These are phyloP conservation scores for Podaxis rugospora DNA, from an alignment of 768 basidiomycete species.

Conservation along the genomic window DNA sequence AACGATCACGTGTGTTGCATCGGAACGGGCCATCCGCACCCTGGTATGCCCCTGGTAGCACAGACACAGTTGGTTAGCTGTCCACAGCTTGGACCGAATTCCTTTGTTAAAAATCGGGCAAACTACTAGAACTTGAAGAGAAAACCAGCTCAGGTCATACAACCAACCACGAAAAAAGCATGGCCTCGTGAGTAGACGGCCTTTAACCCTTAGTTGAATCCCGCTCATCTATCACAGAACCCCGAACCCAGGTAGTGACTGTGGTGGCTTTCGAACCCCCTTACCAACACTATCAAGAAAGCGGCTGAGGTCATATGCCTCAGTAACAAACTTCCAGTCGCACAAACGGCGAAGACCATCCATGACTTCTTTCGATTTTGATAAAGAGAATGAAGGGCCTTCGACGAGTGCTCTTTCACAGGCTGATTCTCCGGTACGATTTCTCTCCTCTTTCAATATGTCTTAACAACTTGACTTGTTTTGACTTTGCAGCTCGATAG, in stretches of 20 bases:
- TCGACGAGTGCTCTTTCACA: slow-evolving; percentile 3
- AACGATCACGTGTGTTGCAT: slow-evolving; percentile 3
- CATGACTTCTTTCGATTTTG: slow-evolving; percentile 15
- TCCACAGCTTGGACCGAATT: not conserved
- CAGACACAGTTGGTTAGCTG: not conserved
- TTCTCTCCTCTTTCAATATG: not conserved
- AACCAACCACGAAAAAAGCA: not conserved
- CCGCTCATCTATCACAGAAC: not conserved
- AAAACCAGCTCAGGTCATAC: too few species aligned
- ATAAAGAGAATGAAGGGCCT: slow-evolving; percentile 8
- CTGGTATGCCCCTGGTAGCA: not conserved
- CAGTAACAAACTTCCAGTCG: slow-evolving; percentile 21
- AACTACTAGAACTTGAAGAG: not conserved
- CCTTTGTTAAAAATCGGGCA: not conserved
- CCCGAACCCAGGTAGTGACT: not conserved
- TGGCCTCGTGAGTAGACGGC: slow-evolving; percentile 1
- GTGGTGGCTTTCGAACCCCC: slow-evolving; percentile 1
- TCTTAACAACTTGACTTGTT: not conserved
- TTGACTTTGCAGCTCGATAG: slow-evolving; percentile 45
- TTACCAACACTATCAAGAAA: slow-evolving; percentile 4
- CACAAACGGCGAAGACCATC: slow-evolving; percentile 22
- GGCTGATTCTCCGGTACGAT: slow-evolving; percentile 14
- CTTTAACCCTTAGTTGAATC: not conserved
- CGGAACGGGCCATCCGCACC: not conserved
- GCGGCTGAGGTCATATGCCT: slow-evolving; percentile 12